Evolutionary conservation across 2,329 filamentous ascomycete genomes (phyloP).

Genomic region (Cordyceps farinosa): DNA sequence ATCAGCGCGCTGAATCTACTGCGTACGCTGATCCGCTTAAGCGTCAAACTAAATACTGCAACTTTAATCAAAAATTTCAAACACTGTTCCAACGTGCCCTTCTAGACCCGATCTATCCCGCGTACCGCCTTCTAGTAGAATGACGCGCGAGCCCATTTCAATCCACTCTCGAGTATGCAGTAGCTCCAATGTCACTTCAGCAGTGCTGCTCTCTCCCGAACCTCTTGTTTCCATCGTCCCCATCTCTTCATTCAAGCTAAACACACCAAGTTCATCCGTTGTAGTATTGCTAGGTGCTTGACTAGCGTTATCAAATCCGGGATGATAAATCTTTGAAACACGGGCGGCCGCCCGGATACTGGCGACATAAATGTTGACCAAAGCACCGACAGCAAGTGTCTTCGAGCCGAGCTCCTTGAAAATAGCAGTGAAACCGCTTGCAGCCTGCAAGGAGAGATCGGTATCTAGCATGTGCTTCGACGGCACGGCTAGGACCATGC

Average conservation of each 20-base stretch:
- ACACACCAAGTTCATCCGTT: conserved; percentile 50
- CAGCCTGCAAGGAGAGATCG: conserved; percentile 57
- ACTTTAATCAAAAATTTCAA: conserved; percentile 16
- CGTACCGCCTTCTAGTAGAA: conserved; percentile 69
- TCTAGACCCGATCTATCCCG: conserved; percentile 65
- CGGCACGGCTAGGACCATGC: conserved; percentile 73
- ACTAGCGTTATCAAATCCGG: conserved; percentile 23
- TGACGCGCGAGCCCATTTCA: conserved; percentile 64
- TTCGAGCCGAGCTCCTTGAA: conserved; percentile 64
- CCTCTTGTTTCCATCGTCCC: conserved; percentile 32
- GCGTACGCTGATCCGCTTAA: neutral
- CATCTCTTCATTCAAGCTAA: conserved; percentile 50
- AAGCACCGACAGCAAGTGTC: conserved; percentile 61
- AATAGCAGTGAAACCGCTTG: conserved; percentile 65
- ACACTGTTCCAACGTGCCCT: conserved; percentile 66
- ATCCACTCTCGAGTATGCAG: conserved; percentile 70
- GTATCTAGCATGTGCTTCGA: conserved; percentile 56
- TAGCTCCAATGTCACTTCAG: conserved; percentile 64
- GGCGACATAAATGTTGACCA: conserved; percentile 80
- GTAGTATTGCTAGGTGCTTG: conserved; percentile 26
- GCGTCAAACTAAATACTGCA: neutral
- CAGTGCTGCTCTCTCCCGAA: conserved; percentile 22
- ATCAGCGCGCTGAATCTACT: neutral
- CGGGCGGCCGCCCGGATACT: conserved; percentile 81
- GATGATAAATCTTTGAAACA: conserved; percentile 53